Base-by-base conservation (phyloP, 306 rosid species). In the Dryas alaskensis region DNA sequence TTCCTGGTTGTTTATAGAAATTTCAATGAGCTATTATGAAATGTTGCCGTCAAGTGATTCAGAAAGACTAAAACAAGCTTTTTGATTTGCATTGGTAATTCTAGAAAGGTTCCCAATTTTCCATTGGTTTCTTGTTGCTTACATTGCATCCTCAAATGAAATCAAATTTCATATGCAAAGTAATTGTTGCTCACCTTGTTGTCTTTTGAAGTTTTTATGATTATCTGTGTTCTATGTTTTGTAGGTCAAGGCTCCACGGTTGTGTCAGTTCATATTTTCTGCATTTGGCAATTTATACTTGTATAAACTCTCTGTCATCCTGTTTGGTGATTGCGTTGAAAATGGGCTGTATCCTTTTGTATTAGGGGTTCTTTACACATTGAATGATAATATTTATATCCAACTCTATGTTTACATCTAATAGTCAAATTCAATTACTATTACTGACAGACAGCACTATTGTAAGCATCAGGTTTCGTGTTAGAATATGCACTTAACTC, bases 291-390 rank as follows among this genome's bases (percentile, higher is more conserved):
- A 94, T 86, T 80, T 94, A 74, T 92, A 86, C 85, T 63, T 91
- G 81, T 92, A 87, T 83, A 89, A 87, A 80, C 84, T 92, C 57
- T 85, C 97, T 52, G 53, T 55, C 71, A 67, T 80, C 73, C 83
- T 89, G 81, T 94, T 92, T 73, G 92, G 85, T 65, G 55, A 82
- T 51, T 42, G 42, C 65, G 95, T 82, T 80, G 97, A 25, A 88
- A 84, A 82, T 92, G 92, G 93, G 81, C 95, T 46, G 97, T 94
- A 94, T 94, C 99, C 99, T 88, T 59, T 47, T 73, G 43, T 61
- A 14, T 19, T 0, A 11, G 22, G 27, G n/a, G 19, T 43, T 70
- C 50, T 51, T 48, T 70, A 25, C 46, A 6, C 47, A 54, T 54
- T 44, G 31, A 47, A 65, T 58, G 39, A 12, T 44, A 47, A 6